Evolutionary conservation across 2,329 filamentous ascomycete genomes (phyloP).

Genomic region (Colletotrichum aenigma): DNA sequence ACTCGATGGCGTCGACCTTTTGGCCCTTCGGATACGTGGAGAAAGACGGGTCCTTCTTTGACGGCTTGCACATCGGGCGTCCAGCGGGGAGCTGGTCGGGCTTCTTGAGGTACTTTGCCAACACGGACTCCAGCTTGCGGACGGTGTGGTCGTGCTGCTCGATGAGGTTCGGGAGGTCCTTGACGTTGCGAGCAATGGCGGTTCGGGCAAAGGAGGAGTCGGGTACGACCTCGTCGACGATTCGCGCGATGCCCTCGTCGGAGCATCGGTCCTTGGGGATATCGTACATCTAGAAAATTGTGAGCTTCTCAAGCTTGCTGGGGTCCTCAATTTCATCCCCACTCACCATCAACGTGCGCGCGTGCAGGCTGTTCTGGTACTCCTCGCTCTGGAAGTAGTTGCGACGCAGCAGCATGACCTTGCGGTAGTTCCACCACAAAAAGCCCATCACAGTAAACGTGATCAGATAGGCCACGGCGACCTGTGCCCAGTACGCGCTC

Average conservation of each 20-base stretch:
- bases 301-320: constrained; percentile 12
- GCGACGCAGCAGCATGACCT: constrained; percentile 72
- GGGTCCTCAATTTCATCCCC: background rate
- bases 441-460: constrained; percentile 79
- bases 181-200: constrained; percentile 89
- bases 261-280: constrained; percentile 77
- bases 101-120: constrained; percentile 91
- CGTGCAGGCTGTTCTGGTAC: constrained; percentile 86
- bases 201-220: constrained; percentile 80
- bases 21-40: constrained; percentile 67
- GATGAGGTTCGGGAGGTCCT: constrained; percentile 84
- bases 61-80: constrained; percentile 79
- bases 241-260: constrained; percentile 85
- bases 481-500: constrained; percentile 61
- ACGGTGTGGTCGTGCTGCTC: constrained; percentile 83
- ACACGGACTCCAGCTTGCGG: constrained; percentile 77
- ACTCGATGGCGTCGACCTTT: constrained; percentile 93
- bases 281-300: constrained; percentile 72
- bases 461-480: constrained; percentile 67
- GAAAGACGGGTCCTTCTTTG: constrained; percentile 77
- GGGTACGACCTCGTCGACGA: constrained; percentile 81
- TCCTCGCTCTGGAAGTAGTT: constrained; percentile 85
- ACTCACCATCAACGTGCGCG: constrained; percentile 69
- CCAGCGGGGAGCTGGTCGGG: constrained; percentile 78
- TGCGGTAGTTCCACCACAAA: constrained; percentile 89